phyloP scores from a whole-genome alignment of 768 basidiomycete genomes.

The Erythrobasidium yunnanense region DNA sequence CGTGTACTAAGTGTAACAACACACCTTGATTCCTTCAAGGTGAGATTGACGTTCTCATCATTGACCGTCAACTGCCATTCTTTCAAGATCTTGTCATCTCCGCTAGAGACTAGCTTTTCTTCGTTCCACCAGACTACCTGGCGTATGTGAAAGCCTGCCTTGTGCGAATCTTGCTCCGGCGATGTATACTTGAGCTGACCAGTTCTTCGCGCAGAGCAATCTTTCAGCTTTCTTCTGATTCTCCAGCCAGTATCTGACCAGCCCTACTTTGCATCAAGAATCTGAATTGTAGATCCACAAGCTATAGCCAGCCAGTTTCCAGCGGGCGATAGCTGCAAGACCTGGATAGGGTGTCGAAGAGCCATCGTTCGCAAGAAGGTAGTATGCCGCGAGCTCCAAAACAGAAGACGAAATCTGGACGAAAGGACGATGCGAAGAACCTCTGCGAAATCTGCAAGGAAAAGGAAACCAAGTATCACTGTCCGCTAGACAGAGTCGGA shows the following conservation, averaged over 20 bases:
- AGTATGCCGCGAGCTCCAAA: not conserved
- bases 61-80: conserved; percentile 62
- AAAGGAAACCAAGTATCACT: conserved; percentile 21
- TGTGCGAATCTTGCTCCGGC: not conserved
- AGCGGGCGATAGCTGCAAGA: conserved; percentile 12
- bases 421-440: not conserved
- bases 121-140: conserved; percentile 29
- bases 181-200: not conserved
- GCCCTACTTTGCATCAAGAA: conserved; percentile 14
- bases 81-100: conserved; percentile 69
- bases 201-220: not conserved
- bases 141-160: not conserved
- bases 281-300: not conserved
- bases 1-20: not conserved
- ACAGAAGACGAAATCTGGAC: not conserved
- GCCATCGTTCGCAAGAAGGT: not conserved
- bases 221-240: not conserved
- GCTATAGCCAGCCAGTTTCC: conserved; percentile 8
- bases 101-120: conserved; percentile 50
- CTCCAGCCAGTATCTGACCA: not conserved
- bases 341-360: conserved; percentile 8
- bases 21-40: conserved; percentile 28
- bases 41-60: conserved; percentile 49
- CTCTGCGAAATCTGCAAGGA: conserved; percentile 10
- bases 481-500: conserved; percentile 21